Evolutionary conservation across 352 stramenopile genomes (phyloP), one percentile per base, ranked within the genome.

Genomic region (Phytophthora citricola): DNA sequence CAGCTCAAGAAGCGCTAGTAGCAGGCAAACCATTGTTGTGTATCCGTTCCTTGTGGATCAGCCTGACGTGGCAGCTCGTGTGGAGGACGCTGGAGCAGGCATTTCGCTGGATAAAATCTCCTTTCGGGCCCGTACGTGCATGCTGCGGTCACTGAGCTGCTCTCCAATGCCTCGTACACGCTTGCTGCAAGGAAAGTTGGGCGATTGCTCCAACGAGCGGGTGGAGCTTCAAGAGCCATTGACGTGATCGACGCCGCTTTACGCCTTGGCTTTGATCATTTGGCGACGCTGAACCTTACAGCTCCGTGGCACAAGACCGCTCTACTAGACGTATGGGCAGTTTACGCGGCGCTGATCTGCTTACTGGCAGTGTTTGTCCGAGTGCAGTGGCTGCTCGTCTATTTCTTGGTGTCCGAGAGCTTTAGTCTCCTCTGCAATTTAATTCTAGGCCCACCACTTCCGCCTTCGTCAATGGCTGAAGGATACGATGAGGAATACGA

Each of bases 1-100:
- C 89, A 20, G 87, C 87, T 10, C 87, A 96, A 70, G 88, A 96
- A 64, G 81, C 82, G 11, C 71, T 96, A 10, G 72, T 93, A 7
- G 85, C 91, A 51, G 70, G 75, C 48, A 95, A 92, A 51, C 89
- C 89, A 14, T 58, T 97, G 58, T 55, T 97, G 15, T 97, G 90
- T 59, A 90, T 97, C 17, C 90, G n/a, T 96, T 96, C 51, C 69
- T 95, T 38, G 81, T 89, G 14, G 90, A 97, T 63, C 90, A 97
- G 59, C 85, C 83, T 0, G 90, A 96, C 58, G 81, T 97, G 1
- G 86, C 90, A 0, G 85, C 88, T 15, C 85, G 90, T 1, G 85
- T 96, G 15, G 77, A 76, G 6, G 89, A 97, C 51, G 73, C 88
- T 1, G 87, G 87, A 12, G 86, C 85, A 12, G 89, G 89, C 2